Base-by-base conservation (phyloP, 768 basidiomycete genomes). In the Suillus hirtellus region DNA sequence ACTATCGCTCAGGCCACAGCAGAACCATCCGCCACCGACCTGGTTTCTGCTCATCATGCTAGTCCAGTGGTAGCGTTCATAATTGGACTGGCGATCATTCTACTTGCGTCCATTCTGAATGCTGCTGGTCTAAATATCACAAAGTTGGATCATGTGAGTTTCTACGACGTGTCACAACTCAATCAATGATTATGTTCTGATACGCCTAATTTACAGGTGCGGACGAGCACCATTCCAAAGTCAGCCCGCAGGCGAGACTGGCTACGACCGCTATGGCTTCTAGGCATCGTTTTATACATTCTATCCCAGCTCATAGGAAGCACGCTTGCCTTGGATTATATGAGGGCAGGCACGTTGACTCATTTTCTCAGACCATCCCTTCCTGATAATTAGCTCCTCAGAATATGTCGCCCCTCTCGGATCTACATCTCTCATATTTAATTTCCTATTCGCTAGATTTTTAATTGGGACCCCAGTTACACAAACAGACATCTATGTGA, bases 351-450 rank as follows among this genome's bases (percentile, higher is more conserved):
- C 85, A 53, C 49, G 81, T 71, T 34, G 6, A 12, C 37, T 21
- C 56, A 42, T 43, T 60, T 60, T 55, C 62, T 64, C 3, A 35
- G 27, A 42, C 24, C 15, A 12, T 43, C 54, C 60, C 71, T 59
- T 61, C 59, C 63, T 74, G 64, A 46, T 65, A 63, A 62, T 44
- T 24, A 24, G 11, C 27, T 60, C 8, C 62, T 62, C 76, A 87
- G 93, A 96, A 86, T 98, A 97, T 74, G 96, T 99, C 62, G 96
- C 96, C 1, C 96, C 96, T 2, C 84, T 99, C 4, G 96, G 96
- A 15, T 94, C 93, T 0, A 91, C 94, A 12, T 92, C 94, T 14
- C 86, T 99, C 65, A 87, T 99, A 62, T 98, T 99, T 81, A 99
- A 99, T 75, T 96, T 97, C 73, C 81, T 97, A 43, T 96, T 97